phyloP scores from a whole-genome alignment of 2,329 filamentous ascomycete species.

The Colletotrichum chrysophilum region DNA sequence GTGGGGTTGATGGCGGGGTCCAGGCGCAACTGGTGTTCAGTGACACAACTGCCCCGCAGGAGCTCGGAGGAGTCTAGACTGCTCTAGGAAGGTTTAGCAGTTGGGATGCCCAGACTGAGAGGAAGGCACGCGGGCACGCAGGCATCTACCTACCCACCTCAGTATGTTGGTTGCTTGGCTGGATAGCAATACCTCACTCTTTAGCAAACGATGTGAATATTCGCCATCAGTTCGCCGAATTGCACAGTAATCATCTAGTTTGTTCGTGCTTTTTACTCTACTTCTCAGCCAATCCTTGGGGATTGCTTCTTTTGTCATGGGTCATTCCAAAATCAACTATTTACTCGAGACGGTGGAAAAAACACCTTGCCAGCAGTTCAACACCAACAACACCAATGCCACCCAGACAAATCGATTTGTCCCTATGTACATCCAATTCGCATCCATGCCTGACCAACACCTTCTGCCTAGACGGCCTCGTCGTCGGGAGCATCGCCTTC shows the following conservation, averaged over 20 bases:
- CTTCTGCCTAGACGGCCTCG: not conserved
- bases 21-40: not conserved
- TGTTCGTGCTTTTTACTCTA: not conserved
- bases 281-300: not conserved
- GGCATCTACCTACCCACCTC: not conserved
- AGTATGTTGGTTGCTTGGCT: not conserved
- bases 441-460: not conserved
- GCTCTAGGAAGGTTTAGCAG: conserved; percentile 5
- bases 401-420: not conserved
- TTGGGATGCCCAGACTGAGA: not conserved
- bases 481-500: not conserved
- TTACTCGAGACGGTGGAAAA: not conserved
- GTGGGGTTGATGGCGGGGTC: conserved; percentile 4
- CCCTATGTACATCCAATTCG: not conserved
- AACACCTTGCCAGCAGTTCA: not conserved
- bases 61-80: not conserved
- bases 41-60: not conserved
- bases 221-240: not conserved
- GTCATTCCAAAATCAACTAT: not conserved
- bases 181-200: not conserved
- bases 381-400: not conserved
- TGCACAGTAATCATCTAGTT: not conserved
- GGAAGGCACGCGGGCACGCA: not conserved
- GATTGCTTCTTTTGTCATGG: not conserved
- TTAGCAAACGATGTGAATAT: not conserved